Evolutionary conservation across 768 basidiomycete genomes (phyloP).

Genomic region (Lyophyllum semitale): DNA sequence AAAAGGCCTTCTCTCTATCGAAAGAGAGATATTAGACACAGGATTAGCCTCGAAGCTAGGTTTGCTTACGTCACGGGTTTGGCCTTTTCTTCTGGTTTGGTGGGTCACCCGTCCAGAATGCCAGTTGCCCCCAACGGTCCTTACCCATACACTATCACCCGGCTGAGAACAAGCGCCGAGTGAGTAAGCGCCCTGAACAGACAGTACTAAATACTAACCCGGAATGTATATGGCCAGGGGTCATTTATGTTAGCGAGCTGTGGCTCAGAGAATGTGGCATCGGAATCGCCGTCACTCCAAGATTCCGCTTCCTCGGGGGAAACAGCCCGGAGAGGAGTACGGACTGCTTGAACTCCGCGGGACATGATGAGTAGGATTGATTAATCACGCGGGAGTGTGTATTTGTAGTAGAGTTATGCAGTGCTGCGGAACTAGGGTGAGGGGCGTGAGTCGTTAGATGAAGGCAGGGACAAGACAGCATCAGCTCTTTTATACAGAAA

Average conservation of each 20-base stretch:
- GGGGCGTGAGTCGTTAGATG: constrained; percentile 4
- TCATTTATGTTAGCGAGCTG: constrained; percentile 49
- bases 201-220: constrained; percentile 33
- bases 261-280: constrained; percentile 27
- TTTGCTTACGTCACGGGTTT: constrained; percentile 45
- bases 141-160: constrained; percentile 55
- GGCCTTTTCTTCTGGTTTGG: constrained; percentile 43
- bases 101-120: constrained; percentile 48
- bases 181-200: background rate
- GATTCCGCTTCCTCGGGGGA: constrained; percentile 35
- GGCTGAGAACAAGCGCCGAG: background rate
- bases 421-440: constrained; percentile 4
- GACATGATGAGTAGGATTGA: constrained; percentile 12
- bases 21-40: background rate
- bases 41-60: background rate
- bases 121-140: constrained; percentile 53
- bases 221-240: constrained; percentile 53
- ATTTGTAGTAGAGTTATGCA: constrained; percentile 7
- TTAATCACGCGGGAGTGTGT: background rate
- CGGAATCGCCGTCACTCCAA: constrained; percentile 38
- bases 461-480: background rate
- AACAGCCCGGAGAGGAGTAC: constrained; percentile 28
- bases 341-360: constrained; percentile 6
- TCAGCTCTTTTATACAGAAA: constrained; percentile 17
- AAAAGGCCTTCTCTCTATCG: constrained; percentile 50